A percentile compares a stretch with the other conserved stretches of the same genome.
Conservation (phyloP, 768 basidiomycete genomes). For the Tulasnella sp. region DNA sequence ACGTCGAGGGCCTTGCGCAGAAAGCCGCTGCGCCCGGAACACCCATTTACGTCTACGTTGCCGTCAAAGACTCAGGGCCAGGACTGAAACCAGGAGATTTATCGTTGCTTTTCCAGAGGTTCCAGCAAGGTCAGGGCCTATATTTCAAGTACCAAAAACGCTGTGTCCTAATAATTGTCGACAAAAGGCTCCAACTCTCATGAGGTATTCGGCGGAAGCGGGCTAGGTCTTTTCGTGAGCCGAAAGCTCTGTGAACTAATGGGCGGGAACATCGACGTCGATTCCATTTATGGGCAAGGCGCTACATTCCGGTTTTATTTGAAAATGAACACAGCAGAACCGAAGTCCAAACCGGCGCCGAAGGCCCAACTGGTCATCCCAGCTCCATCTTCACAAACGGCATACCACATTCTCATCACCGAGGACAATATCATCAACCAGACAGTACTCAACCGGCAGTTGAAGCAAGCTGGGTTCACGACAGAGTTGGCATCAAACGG, state of each 20-base stretch:
- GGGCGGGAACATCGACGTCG: slow-evolving; percentile 27
- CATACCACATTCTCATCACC: slow-evolving; percentile 19
- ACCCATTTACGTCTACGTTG: slow-evolving; percentile 27
- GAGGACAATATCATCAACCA: slow-evolving; percentile 24
- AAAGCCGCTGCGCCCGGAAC: neutral
- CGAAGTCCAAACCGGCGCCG: neutral
- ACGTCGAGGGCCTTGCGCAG: neutral
- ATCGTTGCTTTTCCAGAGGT: slow-evolving; percentile 28
- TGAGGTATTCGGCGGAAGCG: slow-evolving; percentile 22
- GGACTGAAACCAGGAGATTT: slow-evolving; percentile 29
- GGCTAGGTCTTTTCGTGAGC: slow-evolving; percentile 30
- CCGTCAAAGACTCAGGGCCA: slow-evolving; percentile 28
- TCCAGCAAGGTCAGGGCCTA: slow-evolving; percentile 26
- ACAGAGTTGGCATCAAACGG: slow-evolving; percentile 20
- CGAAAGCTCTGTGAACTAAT: slow-evolving; percentile 25
- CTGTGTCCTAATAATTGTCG: slow-evolving; percentile 12
- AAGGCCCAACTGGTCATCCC: neutral
- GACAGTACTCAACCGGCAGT: slow-evolving; percentile 19
- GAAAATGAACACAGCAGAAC: neutral
- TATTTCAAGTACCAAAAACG: neutral
- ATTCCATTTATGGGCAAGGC: slow-evolving; percentile 27
- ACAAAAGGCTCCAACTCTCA: slow-evolving; percentile 18
- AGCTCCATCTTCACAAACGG: slow-evolving; percentile 2
- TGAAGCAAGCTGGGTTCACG: slow-evolving; percentile 20
- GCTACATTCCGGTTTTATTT: slow-evolving; percentile 32